Base-by-base conservation (phyloP, 768 basidiomycete species). In the Tylopilus sp. region DNA sequence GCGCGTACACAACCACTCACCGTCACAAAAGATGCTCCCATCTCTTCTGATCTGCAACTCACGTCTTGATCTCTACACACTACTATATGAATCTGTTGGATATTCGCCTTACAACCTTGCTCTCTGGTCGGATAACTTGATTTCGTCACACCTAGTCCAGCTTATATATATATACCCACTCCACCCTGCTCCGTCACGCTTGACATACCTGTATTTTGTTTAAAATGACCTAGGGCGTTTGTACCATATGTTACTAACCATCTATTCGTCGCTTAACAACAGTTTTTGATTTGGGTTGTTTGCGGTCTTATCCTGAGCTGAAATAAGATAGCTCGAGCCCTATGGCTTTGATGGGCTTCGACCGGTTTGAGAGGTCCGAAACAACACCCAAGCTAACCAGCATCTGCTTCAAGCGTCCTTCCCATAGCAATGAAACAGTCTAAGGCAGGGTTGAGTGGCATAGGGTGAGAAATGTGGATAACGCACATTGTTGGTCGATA, bases 311-410 rank as follows among this genome's bases (percentile, higher is more conserved):
- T 71, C 65, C 77, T 15, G 88, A 84, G 68, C 88, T 89, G 63
- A 95, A 97, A 67, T 95, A 97, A 33, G 93, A 91, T 38, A 98
- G 74, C 66, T 98, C 94, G n/a, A 98, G 73, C 5, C 94, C 94
- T 38, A 98, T 78, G 11, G 88, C 85, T 66, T 84, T 86, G 55
- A 98, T 92, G 10, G 94, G 94, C 65, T 87, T 91, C 44, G 86
- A 79, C 40, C 90, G 77, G 62, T 82, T 89, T 3, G 89, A 82
- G 13, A 98, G 77, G 66, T 98, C 91, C 3, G 92, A 91, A n/a
- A 93, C 80, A 15, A 97, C 83, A 6, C 95, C 95, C 25, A 95
- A 67, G 57, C 93, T 89, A 56, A 98, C 82, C 8, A 98, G 74
- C 75, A 94, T 85, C 59, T 93, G 92, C 47, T 86, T 81, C 60